Percentiles rank a stretch among this genome's conserved stretches.
Evolutionary conservation across 345 rosid genomes (phyloP).

Genomic region (Excoecaria agallocha): DNA sequence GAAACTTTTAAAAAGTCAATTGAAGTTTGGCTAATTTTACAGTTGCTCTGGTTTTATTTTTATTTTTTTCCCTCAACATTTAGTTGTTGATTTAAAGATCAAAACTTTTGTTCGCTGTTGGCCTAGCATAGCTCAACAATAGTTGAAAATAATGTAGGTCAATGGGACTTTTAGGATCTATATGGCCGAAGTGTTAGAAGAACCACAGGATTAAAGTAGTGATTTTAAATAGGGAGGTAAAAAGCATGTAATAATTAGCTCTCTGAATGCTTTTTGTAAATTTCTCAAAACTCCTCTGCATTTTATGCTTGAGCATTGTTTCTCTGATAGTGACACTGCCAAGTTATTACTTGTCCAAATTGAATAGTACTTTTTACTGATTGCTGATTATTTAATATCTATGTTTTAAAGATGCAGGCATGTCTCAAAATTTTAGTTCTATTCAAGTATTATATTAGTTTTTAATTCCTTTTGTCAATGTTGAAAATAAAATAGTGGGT

Average conservation of each 20-base stretch:
- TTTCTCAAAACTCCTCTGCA: no score
- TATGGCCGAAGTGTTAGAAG: background rate
- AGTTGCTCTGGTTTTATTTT: background rate
- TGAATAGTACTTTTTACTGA: background rate
- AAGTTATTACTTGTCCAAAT: background rate
- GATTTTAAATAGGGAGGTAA: background rate
- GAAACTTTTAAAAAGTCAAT: background rate
- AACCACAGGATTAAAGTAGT: background rate
- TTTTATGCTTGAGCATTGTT: no score
- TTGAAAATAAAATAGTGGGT: background rate
- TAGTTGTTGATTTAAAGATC: background rate
- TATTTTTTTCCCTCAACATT: background rate
- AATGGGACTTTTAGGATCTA: background rate
- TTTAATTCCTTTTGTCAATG: background rate
- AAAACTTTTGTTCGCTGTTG: background rate
- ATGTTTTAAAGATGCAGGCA: background rate
- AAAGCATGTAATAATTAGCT: background rate
- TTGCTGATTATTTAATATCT: background rate
- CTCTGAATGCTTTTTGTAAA: no score
- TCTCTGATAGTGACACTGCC: background rate
- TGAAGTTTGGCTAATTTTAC: background rate
- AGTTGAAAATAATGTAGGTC: background rate
- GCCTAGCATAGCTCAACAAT: background rate
- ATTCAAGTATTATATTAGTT: background rate
- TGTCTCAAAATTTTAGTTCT: background rate